Evolutionary conservation across 2,329 filamentous ascomycete genomes (phyloP).

Genomic region (Trichoderma cornu-damae): DNA sequence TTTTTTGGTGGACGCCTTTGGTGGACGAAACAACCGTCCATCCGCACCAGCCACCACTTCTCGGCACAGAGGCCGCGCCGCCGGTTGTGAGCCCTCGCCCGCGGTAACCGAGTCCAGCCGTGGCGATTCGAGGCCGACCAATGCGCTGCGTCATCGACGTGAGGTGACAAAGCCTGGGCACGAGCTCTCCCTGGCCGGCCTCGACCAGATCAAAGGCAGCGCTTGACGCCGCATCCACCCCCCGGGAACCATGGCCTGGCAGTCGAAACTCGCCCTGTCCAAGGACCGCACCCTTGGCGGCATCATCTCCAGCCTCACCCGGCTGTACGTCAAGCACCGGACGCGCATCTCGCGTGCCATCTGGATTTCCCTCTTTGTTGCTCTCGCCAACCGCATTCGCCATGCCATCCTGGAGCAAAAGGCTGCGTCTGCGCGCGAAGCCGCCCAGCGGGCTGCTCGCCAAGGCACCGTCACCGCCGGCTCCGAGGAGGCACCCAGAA

Average conservation of each 20-base stretch:
- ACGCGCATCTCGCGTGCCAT: constrained; percentile 76
- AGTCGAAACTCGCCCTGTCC: constrained; percentile 63
- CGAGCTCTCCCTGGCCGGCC: background rate
- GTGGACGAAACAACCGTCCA: background rate
- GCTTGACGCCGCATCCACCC: background rate
- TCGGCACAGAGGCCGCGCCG: background rate
- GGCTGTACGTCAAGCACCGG: constrained; percentile 72
- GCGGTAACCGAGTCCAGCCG: constrained; percentile 7
- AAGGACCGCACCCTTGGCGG: constrained; percentile 60
- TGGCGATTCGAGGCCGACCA: constrained; percentile 8
- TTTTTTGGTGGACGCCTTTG: no score
- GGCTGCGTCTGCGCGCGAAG: constrained; percentile 66
- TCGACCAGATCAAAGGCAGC: background rate
- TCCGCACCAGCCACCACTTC: background rate
- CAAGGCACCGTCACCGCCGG: constrained; percentile 45
- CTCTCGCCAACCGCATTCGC: constrained; percentile 80
- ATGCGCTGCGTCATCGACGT: constrained; percentile 10
- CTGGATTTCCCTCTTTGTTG: constrained; percentile 75
- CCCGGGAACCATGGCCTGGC: constrained; percentile 59
- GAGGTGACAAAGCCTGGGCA: constrained; percentile 7
- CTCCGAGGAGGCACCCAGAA: constrained; percentile 45
- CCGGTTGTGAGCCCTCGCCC: background rate
- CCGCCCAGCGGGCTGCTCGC: constrained; percentile 47
- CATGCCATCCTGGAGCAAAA: constrained; percentile 92
- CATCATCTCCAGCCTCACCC: constrained; percentile 60